Evolutionary conservation across 768 basidiomycete genomes (phyloP), one percentile per base, ranked within the genome.

Genomic region (Termitomyces sp.): DNA sequence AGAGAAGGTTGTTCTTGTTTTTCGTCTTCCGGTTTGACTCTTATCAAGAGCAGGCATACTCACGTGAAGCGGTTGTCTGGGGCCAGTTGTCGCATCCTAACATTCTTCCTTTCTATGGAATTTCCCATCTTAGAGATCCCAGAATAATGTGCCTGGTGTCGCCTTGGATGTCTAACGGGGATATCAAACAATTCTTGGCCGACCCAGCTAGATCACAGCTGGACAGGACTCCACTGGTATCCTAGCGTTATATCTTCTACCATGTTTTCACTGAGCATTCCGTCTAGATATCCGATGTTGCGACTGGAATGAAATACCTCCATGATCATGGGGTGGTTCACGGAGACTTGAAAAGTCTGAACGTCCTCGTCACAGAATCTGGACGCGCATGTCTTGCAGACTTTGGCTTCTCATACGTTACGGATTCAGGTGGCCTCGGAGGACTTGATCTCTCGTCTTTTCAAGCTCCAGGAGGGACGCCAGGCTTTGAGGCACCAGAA

Each of bases 381-480:
- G 72, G 9, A 65, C 68, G 22, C 76, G 80, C 22, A 4, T 78
- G 77, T 57, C 66, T 82, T 3, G 73, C 80, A 24, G 80, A 82
- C 63, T 80, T 82, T 50, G 81, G 81, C 20, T 64, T 80, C 4
- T 67, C 73, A 5, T 67, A 65, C 0, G 58, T 70, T 13, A 57
- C 54, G 2, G 62, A 69, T 9, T 40, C 57, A 1, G 55, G 59
- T 30, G 59, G 61, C 3, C 38, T 64, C 14, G 57, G 33, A 33
- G 59, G 60, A 47, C 59, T 49, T 10, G 9, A 38, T 38, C 38
- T 38, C 14, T 58, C 58, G 12, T 65, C 61, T 18, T 30, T 56
- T 3, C 55, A 28, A 26, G 28, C 18, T 24, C 22, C 28, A 5
- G 62, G 61, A 4, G 72, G 72, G 0, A 72, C 74, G 0, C 38